Percentiles rank a stretch among this genome's conserved stretches.
Conservation (phyloP, 2,329 filamentous ascomycete genomes). For the Cercospora sp. region DNA sequence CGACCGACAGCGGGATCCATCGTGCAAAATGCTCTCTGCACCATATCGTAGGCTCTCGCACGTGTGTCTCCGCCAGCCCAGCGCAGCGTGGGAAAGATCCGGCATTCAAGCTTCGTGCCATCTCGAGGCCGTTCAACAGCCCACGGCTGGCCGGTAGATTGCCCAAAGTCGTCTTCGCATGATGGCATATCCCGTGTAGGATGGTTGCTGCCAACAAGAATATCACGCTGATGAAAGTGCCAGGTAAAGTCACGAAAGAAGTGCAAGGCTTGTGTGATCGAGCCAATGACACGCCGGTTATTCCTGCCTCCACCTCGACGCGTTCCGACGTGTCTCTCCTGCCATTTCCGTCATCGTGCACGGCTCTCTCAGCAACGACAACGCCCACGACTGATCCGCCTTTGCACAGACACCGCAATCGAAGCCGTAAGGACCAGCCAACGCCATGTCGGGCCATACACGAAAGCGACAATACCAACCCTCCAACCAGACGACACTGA, state of each 20-base stretch:
- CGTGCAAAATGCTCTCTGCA: background rate
- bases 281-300: background rate
- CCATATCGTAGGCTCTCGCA: background rate
- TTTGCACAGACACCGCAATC: background rate
- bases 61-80: background rate
- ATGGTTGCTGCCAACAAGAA: background rate
- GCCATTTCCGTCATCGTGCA: slow-evolving; percentile 5
- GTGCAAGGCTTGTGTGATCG: background rate
- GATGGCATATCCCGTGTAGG: background rate
- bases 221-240: background rate
- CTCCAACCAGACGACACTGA: slow-evolving; percentile 41
- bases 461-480: slow-evolving; percentile 50
- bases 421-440: background rate
- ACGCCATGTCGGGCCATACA: slow-evolving; percentile 28
- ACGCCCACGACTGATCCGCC: background rate
- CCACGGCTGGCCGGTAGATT: background rate
- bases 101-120: background rate
- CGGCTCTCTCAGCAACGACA: background rate
- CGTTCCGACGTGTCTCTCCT: slow-evolving; percentile 5
- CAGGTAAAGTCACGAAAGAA: background rate
- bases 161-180: background rate
- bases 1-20: background rate
- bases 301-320: background rate
- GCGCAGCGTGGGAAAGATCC: background rate
- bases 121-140: background rate